Conservation (phyloP, 2,329 filamentous ascomycete species). For the Chaetomium sp. region DNA sequence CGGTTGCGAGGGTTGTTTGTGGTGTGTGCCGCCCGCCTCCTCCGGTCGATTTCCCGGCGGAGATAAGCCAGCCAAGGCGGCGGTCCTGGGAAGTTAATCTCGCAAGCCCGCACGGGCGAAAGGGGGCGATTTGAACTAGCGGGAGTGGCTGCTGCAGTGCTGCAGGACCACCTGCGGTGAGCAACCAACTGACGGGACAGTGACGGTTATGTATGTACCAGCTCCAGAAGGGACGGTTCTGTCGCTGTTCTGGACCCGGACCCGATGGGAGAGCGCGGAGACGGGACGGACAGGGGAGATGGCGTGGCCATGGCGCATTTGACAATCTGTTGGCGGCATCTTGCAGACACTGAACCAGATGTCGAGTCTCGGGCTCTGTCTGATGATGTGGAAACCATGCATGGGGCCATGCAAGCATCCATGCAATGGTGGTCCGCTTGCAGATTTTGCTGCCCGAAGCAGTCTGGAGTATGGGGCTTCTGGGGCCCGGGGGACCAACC, state of each 20-base stretch:
- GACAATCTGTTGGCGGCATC: constrained; percentile 19
- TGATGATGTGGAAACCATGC: constrained; percentile 22
- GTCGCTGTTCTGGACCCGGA: neutral
- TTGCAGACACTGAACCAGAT: constrained; percentile 17
- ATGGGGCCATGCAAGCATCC: constrained; percentile 22
- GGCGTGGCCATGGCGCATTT: constrained; percentile 10
- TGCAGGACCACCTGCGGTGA: constrained; percentile 7
- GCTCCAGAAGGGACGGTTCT: neutral
- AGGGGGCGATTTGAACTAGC: neutral
- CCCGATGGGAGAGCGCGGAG: neutral
- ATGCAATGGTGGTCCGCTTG: constrained; percentile 18
- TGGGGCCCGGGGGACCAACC: constrained; percentile 11
- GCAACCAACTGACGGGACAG: neutral
- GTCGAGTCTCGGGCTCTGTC: constrained; percentile 5
- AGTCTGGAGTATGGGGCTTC: constrained; percentile 7
- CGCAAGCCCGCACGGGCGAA: neutral
- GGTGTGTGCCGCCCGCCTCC: too few species aligned
- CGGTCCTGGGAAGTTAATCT: neutral
- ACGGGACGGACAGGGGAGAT: neutral
- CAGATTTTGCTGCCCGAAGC: constrained; percentile 18
- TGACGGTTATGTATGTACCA: too few species aligned
- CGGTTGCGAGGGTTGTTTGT: neutral
- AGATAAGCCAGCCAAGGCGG: constrained; percentile 11
- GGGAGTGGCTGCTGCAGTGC: neutral
- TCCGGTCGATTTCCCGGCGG: neutral